phyloP scores from a whole-genome alignment of 1,139 yeast species.

The Suzukiozyma palmioleophila region DNA sequence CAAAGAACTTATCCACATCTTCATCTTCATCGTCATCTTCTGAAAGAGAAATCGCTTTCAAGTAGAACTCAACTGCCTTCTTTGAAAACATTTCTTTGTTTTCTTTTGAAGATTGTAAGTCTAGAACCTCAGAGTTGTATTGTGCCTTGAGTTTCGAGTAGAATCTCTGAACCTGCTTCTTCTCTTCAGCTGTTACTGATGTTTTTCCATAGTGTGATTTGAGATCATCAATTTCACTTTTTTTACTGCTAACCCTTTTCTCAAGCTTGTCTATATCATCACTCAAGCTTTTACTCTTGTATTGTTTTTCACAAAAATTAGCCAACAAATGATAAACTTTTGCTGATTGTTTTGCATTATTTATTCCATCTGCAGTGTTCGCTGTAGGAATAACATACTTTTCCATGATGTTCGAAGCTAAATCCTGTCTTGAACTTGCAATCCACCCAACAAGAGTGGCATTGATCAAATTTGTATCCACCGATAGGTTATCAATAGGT shows the following conservation, averaged over 20 bases:
- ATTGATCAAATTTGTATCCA: slow-evolving; percentile 28
- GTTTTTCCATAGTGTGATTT: slow-evolving; percentile 38
- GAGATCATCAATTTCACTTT: slow-evolving; percentile 46
- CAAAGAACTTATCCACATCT: slow-evolving; percentile 65
- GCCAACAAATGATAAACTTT: slow-evolving; percentile 60
- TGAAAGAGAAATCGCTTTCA: slow-evolving; percentile 48
- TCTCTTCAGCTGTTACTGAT: slow-evolving; percentile 38
- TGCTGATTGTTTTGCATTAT: slow-evolving; percentile 25
- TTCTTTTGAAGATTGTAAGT: slow-evolving; percentile 33
- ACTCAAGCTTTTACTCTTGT: slow-evolving; percentile 39
- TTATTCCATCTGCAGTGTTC: slow-evolving; percentile 14
- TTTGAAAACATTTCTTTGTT: slow-evolving; percentile 43
- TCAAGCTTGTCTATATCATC: slow-evolving; percentile 43
- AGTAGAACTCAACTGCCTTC: slow-evolving; percentile 58
- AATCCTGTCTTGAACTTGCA: slow-evolving; percentile 63
- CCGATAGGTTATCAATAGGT: slow-evolving; percentile 17
- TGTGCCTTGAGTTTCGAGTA: slow-evolving; percentile 45
- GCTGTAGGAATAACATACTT: slow-evolving; percentile 49
- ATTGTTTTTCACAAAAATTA: slow-evolving; percentile 68
- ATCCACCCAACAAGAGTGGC: slow-evolving; percentile 69
- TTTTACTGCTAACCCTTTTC: slow-evolving; percentile 33
- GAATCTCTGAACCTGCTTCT: slow-evolving; percentile 48
- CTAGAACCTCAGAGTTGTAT: slow-evolving; percentile 45
- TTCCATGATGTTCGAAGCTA: slow-evolving; percentile 53
- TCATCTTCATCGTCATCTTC: slow-evolving; percentile 35